These are phyloP conservation scores for Mycosphaerella sp. DNA, from an alignment of 2,329 filamentous ascomycete species.

Conservation along the genomic window DNA sequence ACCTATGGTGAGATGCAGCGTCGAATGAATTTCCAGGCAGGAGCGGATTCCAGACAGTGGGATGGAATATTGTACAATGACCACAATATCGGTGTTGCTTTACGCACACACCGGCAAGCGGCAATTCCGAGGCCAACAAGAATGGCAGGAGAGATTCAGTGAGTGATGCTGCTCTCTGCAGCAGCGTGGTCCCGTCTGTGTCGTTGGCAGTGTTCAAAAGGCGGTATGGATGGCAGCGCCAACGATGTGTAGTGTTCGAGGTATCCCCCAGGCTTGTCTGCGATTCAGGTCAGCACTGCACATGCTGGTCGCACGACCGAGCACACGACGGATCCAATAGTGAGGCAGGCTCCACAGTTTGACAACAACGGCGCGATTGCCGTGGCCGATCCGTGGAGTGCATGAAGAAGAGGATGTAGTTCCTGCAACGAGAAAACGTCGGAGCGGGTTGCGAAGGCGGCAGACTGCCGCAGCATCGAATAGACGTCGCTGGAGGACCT, in stretches of 20 bases:
- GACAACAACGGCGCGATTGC: not conserved
- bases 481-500: not conserved
- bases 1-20: not conserved
- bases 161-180: too few relatives aligned
- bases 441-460: not conserved
- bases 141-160: too few relatives aligned
- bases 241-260: not conserved
- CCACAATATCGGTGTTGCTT: not conserved
- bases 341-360: not conserved
- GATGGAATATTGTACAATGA: not conserved
- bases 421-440: not conserved
- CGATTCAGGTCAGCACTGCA: slow-evolving; percentile 1
- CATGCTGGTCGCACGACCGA: slow-evolving; percentile 4
- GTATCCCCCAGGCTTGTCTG: not conserved
- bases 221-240: not conserved
- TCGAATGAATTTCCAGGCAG: not conserved
- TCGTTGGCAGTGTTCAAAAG: not conserved
- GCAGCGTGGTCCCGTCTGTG: too few relatives aligned
- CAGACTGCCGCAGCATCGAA: not conserved
- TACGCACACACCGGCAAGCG: too few relatives aligned
- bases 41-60: not conserved
- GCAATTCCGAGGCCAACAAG: not conserved
- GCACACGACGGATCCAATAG: not conserved
- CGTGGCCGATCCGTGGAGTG: not conserved
- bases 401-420: not conserved